phyloP scores from a whole-genome alignment of 83 land plant genomes.

The Diphasiastrum complanatum region DNA sequence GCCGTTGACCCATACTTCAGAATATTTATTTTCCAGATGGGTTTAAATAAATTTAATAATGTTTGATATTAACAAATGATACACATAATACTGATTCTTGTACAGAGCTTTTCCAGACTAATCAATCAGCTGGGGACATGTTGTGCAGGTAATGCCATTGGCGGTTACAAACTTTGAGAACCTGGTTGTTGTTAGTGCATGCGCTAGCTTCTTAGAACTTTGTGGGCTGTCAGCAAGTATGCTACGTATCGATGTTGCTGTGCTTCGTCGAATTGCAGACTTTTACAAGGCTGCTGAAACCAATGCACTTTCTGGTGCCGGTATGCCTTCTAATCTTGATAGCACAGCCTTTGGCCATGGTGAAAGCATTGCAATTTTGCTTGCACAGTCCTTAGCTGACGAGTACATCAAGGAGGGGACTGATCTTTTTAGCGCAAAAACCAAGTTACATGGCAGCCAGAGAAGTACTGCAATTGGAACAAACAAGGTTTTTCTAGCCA shows the following conservation, averaged over 20 bases:
- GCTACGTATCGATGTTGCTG: conserved; percentile 77
- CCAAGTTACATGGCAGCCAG: too few relatives aligned
- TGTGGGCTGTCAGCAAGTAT: conserved; percentile 77
- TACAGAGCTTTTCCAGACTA: too few relatives aligned
- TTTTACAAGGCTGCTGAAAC: conserved; percentile 37
- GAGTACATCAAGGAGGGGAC: conserved; percentile 46
- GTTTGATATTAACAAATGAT: too few relatives aligned
- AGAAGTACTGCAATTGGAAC: conserved; percentile 18
- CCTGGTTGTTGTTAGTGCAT: conserved; percentile 63
- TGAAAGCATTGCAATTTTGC: conserved; percentile 36
- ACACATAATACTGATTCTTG: too few relatives aligned
- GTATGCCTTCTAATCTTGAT: not conserved
- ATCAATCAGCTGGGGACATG: too few relatives aligned
- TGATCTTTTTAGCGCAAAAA: too few relatives aligned
- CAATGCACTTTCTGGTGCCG: conserved; percentile 17
- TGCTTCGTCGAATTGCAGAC: conserved; percentile 63
- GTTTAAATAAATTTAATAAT: too few relatives aligned
- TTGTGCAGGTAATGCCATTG: conserved; percentile 66
- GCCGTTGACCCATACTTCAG: too few relatives aligned
- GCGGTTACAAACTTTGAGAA: conserved; percentile 72
- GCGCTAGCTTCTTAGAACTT: conserved; percentile 72
- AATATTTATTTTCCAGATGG: too few relatives aligned
- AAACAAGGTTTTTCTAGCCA: conserved; percentile 36
- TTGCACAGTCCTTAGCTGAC: conserved; percentile 77
- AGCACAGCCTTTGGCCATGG: conserved; percentile 35